Base-by-base conservation (phyloP, 2,329 filamentous ascomycete genomes). In the Aspergillus awamori region DNA sequence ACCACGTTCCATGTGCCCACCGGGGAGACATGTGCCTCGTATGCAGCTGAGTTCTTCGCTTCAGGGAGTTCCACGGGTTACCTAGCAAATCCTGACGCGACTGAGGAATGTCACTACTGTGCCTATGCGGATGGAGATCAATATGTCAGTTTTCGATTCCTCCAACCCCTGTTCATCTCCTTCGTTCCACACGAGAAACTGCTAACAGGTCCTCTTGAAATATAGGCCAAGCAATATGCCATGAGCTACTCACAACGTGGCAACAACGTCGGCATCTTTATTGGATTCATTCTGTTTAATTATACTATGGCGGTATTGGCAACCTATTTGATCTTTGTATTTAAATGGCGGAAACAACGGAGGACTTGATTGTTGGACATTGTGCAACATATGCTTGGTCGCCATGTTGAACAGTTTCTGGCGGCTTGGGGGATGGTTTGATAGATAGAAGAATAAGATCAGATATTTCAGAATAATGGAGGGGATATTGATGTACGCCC, bases 171-270 rank as follows among this genome's bases (percentile, higher is more conserved):
- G 28, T 11, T 30, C 24, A n/a, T 26, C 5, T 22, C 5, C 15
- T 4, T 36, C 7, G 20, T 4, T 22, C 13, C 10, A 43, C 20
- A 17, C 13, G 38, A 24, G 15, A n/a, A 11, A 13, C 5, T 39
- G 33, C 38, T 78, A 71, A 1, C 39, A 79, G 1, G 33, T 17
- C 95, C 91, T 78, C 33, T 15, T 36, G 4, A 79, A 88, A 69
- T 95, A 94, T 78, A 95, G 92, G 71, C 89, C 91, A 0, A 94
- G 86, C 79, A 86, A 83, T 63, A 80, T 89, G 10, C 91, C 90
- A 95, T 20, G 83, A 84, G 78, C 1, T 94, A 87, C 67, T 78
- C 78, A 41, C 76, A 89, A 64, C 80, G 91, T 17, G 94, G 91
- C 90, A 84, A 91, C 57, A 90, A 96, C 67, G 63, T 94, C 55